These are phyloP conservation scores for Paraphysoderma sedebokerense DNA, from an alignment of 371 early-diverging fungal species.

Conservation along the genomic window DNA sequence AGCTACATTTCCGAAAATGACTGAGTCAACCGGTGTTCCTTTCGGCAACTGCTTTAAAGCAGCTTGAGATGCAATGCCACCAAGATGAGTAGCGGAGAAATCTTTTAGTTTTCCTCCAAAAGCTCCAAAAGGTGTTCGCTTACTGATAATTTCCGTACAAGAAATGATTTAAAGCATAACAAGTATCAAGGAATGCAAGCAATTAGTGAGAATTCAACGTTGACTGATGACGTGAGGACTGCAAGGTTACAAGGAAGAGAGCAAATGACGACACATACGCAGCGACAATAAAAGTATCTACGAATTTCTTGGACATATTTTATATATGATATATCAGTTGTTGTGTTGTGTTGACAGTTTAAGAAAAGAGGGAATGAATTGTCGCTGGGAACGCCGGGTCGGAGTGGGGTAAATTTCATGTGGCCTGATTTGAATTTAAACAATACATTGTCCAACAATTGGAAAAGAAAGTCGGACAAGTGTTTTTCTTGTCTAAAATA, in stretches of 20 bases:
- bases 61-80: conserved; percentile 78
- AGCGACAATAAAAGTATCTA: neutral
- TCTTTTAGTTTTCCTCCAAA: conserved; percentile 74
- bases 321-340: no score
- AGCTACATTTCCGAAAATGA: conserved; percentile 87
- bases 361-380: no score
- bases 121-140: conserved; percentile 55
- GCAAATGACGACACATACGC: neutral
- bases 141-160: no score
- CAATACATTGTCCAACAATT: no score
- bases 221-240: neutral
- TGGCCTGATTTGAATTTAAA: no score
- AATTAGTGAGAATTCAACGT: neutral
- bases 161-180: no score
- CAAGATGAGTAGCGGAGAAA: conserved; percentile 75
- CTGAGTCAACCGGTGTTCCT: conserved; percentile 59
- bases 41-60: conserved; percentile 58
- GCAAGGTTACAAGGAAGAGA: neutral
- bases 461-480: no score
- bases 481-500: no score
- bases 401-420: no score
- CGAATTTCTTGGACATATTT: neutral
- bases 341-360: no score
- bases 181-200: neutral
- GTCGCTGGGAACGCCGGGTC: no score